phyloP scores from a whole-genome alignment of 2,329 filamentous ascomycete genomes.

The Thermochaetoides dissita region DNA sequence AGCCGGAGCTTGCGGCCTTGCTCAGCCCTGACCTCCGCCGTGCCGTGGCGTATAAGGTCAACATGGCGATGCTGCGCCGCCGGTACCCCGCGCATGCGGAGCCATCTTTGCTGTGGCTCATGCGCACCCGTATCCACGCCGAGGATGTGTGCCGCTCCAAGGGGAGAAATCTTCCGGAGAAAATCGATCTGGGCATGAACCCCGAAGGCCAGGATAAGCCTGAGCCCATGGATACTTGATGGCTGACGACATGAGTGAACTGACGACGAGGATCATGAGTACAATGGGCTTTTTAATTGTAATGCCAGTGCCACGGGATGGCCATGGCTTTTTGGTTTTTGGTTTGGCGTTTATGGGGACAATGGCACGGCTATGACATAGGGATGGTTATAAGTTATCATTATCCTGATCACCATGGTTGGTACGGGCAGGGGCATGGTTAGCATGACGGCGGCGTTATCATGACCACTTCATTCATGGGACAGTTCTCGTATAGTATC shows the following conservation, averaged over 20 bases:
- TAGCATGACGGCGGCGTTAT: conserved; percentile 3
- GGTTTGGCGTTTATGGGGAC: no score
- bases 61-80: conserved; percentile 67
- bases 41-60: conserved; percentile 76
- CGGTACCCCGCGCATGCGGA: conserved; percentile 55
- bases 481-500: no score
- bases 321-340: no score
- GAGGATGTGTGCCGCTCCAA: conserved; percentile 46
- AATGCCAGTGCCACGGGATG: no score
- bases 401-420: no score
- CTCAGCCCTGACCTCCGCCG: conserved; percentile 67
- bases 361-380: not conserved
- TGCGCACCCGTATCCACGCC: conserved; percentile 74
- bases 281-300: no score
- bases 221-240: no score
- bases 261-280: no score
- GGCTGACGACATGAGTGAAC: no score
- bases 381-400: not conserved
- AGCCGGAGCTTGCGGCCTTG: conserved; percentile 60
- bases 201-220: no score
- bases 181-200: no score
- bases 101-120: conserved; percentile 67
- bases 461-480: not conserved
- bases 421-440: no score
- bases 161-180: conserved; percentile 27